Evolutionary conservation across 768 basidiomycete genomes (phyloP), one percentile per base, ranked within the genome.

Genomic region (Kwoniella heveanensis): DNA sequence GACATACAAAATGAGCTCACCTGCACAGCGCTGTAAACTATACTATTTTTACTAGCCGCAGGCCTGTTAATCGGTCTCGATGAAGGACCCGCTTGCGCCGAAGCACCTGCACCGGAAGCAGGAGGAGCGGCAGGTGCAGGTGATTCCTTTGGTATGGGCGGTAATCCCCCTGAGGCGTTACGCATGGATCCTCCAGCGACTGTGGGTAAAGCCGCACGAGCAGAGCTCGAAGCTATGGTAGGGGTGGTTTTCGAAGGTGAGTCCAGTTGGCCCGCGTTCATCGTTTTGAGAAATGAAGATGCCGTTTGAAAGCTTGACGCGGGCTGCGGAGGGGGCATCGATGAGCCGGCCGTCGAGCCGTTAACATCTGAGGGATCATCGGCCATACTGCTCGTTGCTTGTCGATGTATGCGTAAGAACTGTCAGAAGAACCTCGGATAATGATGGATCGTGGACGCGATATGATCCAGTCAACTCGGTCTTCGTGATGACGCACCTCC

Each of bases 11-110:
- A 24, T 44, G 21, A 47, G 48, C 74, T 51, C 27, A 79, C 78
- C 67, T 79, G 78, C 2, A 77, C 71, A 36, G 74, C 70, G 32
- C 65, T 73, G 32, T 74, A 76, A n/a, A 79, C 61, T 44, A 79
- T 79, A 17, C 76, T 71, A 50, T 76, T 74, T 69, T 79, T 75
- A 32, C 71, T 68, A 6, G 71, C 58, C 26, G 64, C 67, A 1
- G 71, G 67, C 21, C 73, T 52, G 32, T 75, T 69, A 29, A 75
- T 67, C 0, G 73, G 73, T 50, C 70, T 59, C 32, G 56, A 58
- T 6, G 52, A 36, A 30, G 52, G 49, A 30, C 57, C 64, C 19
- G 56, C 53, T 37, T 65, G 56, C 1, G 57, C 24, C 13, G 25
- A 21, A 29, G 25, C 17, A n/a, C 22, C 57, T 15, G 47, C 39